Evolutionary conservation across 2,329 filamentous ascomycete genomes (phyloP).

Genomic region (Thielaviopsis punctulata): DNA sequence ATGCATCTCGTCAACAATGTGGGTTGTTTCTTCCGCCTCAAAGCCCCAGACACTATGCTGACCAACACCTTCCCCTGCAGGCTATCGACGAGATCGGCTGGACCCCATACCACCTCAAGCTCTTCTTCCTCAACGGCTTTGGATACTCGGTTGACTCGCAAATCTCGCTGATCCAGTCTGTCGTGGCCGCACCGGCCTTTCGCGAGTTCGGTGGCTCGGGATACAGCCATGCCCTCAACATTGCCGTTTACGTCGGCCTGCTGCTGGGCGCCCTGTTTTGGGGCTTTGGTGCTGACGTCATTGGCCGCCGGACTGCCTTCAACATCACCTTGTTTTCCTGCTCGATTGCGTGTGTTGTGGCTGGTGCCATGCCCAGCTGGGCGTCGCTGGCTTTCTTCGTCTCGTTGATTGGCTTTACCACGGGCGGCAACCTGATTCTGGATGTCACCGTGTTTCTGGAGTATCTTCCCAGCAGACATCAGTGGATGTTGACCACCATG

Average conservation of each 20-base stretch:
- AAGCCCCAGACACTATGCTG: no score
- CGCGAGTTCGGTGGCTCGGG: constrained; percentile 39
- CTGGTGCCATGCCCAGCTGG: constrained; percentile 52
- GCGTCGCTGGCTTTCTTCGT: constrained; percentile 45
- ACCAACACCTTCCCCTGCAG: constrained; percentile 14
- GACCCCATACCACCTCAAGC: constrained; percentile 40
- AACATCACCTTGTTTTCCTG: constrained; percentile 37
- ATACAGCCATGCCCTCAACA: constrained; percentile 39
- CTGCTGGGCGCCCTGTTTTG: constrained; percentile 46
- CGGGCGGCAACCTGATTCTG: constrained; percentile 32
- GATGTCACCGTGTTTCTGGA: constrained; percentile 36
- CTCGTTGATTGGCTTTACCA: constrained; percentile 30
- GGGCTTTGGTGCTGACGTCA: constrained; percentile 49
- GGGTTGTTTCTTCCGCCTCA: no score
- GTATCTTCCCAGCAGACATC: constrained; percentile 29
- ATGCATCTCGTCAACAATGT: constrained; percentile 55
- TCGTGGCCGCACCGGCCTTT: constrained; percentile 40
- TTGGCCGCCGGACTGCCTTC: constrained; percentile 51
- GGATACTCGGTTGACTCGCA: constrained; percentile 33
- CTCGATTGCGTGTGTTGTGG: constrained; percentile 38
- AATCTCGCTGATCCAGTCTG: constrained; percentile 38
- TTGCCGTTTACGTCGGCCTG: constrained; percentile 42
- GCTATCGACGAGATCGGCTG: constrained; percentile 42
- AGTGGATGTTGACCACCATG: constrained; percentile 29
- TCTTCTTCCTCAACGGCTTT: constrained; percentile 46